Evolutionary conservation across 2,329 filamentous ascomycete genomes (phyloP).

Genomic region (Boeremia exigua): DNA sequence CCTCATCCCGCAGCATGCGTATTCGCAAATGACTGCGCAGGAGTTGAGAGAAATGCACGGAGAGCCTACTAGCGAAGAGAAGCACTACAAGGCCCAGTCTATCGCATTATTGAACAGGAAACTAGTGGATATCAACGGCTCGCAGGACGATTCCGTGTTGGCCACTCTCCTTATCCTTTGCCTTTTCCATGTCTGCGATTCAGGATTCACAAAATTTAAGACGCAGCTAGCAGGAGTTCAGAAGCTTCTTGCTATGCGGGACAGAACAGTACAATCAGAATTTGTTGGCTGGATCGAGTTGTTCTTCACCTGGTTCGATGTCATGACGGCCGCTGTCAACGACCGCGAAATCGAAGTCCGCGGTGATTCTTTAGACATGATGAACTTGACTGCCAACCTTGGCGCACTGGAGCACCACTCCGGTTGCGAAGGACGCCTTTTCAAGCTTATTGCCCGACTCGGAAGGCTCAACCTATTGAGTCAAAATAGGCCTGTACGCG

Average conservation of each 20-base stretch:
- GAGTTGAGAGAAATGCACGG: slow-evolving; percentile 50
- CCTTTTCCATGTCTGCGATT: slow-evolving; percentile 92
- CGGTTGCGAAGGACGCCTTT: slow-evolving; percentile 84
- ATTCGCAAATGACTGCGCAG: slow-evolving; percentile 45
- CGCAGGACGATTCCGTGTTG: slow-evolving; percentile 83
- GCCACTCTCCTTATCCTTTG: slow-evolving; percentile 88
- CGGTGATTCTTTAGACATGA: slow-evolving; percentile 67
- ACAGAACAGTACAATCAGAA: slow-evolving; percentile 63
- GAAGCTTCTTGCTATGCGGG: slow-evolving; percentile 81
- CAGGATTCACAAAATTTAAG: slow-evolving; percentile 89
- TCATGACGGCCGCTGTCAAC: slow-evolving; percentile 89
- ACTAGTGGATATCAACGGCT: slow-evolving; percentile 75
- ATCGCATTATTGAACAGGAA: slow-evolving; percentile 85
- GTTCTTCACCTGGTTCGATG: slow-evolving; percentile 93
- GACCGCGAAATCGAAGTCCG: slow-evolving; percentile 84
- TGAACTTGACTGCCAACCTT: slow-evolving; percentile 68
- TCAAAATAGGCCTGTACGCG: slow-evolving; percentile 63
- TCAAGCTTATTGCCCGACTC: slow-evolving; percentile 83
- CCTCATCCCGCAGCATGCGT: slow-evolving; percentile 47
- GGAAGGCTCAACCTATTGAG: slow-evolving; percentile 85
- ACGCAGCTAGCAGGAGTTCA: slow-evolving; percentile 93
- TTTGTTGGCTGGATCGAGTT: slow-evolving; percentile 90
- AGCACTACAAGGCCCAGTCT: slow-evolving; percentile 82
- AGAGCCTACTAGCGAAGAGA: slow-evolving; percentile 75
- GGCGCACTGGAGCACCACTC: slow-evolving; percentile 83